phyloP scores from a whole-genome alignment of 257 asterid genomes.

The Nyctanthes arbortristis region DNA sequence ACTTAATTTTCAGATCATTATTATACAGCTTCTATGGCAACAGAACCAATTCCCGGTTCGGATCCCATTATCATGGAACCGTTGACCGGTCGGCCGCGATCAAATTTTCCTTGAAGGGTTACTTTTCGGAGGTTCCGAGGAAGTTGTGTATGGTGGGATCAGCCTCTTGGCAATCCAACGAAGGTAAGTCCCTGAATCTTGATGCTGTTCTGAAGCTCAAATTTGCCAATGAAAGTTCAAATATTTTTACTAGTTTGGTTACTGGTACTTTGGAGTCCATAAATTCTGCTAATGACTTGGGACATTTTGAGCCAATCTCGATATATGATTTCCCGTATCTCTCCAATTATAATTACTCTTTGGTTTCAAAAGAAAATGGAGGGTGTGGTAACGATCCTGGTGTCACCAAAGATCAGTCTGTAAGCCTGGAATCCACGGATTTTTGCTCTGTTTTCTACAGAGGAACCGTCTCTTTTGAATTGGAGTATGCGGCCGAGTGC shows the following conservation, averaged over 20 bases:
- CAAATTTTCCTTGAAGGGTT: constrained; percentile 44
- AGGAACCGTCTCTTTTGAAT: constrained; percentile 15
- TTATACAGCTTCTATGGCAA: not conserved
- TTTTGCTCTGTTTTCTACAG: constrained; percentile 30
- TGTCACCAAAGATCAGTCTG: constrained; percentile 21
- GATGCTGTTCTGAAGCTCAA: constrained; percentile 50
- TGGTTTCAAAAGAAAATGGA: constrained; percentile 24
- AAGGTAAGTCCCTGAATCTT: constrained; percentile 32
- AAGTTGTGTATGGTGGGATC: constrained; percentile 68
- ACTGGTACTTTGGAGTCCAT: constrained; percentile 50
- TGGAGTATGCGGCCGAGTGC: constrained; percentile 45
- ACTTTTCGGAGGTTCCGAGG: constrained; percentile 51
- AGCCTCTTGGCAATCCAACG: constrained; percentile 25
- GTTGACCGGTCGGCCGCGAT: constrained; percentile 5
- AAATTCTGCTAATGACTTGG: constrained; percentile 19
- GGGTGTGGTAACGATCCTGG: constrained; percentile 17
- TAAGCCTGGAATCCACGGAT: constrained; percentile 21
- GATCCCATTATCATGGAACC: constrained; percentile 16
- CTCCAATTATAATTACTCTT: constrained; percentile 38
- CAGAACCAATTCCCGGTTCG: constrained; percentile 15
- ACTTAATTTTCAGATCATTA: constrained; percentile 28
- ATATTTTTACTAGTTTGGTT: constrained; percentile 36
- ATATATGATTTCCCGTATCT: constrained; percentile 37
- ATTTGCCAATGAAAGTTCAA: constrained; percentile 28
- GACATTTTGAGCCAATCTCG: constrained; percentile 47